Base-by-base conservation (phyloP, 441 rosid species). In the Eutrema salsugineum region DNA sequence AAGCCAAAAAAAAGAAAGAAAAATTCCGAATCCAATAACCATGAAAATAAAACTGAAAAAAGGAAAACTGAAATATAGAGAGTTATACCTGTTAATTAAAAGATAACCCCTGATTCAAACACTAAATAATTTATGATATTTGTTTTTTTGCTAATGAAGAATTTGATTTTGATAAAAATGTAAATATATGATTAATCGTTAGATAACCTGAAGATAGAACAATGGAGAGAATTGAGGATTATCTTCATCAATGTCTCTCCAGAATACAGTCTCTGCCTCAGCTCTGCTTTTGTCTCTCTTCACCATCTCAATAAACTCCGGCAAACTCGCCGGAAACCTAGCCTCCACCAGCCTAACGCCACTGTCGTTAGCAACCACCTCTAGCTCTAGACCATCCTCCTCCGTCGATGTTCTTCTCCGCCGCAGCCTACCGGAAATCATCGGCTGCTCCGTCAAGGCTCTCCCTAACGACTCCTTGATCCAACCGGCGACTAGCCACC, bases 261-360 rank as follows among this genome's bases (percentile, higher is more conserved):
- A 88, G 47, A 80, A 84, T 47, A 87, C 89, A 62, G 87, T 83
- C 70, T 80, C 82, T 50, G 81, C 71, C 75, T 91, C 89, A 3
- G 60, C 78, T n/a, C 77, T 85, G 11, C 71, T 80, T 36, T 71
- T 71, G 70, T 57, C 82, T 35, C 66, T 78, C 33, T 73, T 78
- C 50, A 77, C 60, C 54, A 79, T 46, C 15, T 59, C 85, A 16
- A 88, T 71, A 79, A 88, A 89, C 58, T 87, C 86, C 35, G 78
- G 44, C 74, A 93, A 57, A 20, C 71, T 71, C 69, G 71, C 61
- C 40, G 63, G 63, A 33, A 84, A 72, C 70, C 19, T 83, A 1
- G 91, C 88, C 82, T 91, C 96, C 20, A 88, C 15, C 55, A 93
- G 80, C 65, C 97, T 79, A 19, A 30, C 78, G 0, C 98, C 98